Evolutionary conservation across 176 grass and related monocot genomes (phyloP).

Genomic region (Tillandsia fasciculata): DNA sequence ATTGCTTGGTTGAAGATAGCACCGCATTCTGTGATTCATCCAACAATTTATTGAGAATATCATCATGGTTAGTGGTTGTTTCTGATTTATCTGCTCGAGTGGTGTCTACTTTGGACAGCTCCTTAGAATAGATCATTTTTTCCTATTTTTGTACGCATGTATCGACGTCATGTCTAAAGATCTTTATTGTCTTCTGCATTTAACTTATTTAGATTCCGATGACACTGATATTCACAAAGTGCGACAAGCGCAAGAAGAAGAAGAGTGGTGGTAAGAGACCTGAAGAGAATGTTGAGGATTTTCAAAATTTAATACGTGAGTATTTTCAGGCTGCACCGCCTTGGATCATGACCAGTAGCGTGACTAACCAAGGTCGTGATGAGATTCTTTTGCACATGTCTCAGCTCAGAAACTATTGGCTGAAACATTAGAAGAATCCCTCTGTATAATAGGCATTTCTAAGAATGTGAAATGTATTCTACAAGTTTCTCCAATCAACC

Average conservation of each 20-base stretch:
- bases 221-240: constrained; percentile 94
- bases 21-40: not conserved
- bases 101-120: not conserved
- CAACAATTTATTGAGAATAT: not conserved
- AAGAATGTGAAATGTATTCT: not conserved
- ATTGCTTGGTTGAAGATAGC: too few relatives aligned
- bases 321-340: constrained; percentile 74
- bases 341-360: constrained; percentile 96
- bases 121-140: not conserved
- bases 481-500: too few relatives aligned
- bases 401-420: constrained; percentile 95
- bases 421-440: constrained; percentile 50
- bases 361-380: constrained; percentile 86
- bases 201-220: constrained; percentile 61
- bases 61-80: not conserved
- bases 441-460: not conserved
- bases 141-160: not conserved
- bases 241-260: constrained; percentile 96
- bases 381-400: constrained; percentile 95
- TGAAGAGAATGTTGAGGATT: constrained; percentile 77
- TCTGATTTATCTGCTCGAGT: not conserved
- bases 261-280: constrained; percentile 83
- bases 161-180: not conserved
- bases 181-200: not conserved
- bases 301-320: constrained; percentile 64